phyloP scores from a whole-genome alignment of 768 basidiomycete species.

The Amanita subjunquillea region DNA sequence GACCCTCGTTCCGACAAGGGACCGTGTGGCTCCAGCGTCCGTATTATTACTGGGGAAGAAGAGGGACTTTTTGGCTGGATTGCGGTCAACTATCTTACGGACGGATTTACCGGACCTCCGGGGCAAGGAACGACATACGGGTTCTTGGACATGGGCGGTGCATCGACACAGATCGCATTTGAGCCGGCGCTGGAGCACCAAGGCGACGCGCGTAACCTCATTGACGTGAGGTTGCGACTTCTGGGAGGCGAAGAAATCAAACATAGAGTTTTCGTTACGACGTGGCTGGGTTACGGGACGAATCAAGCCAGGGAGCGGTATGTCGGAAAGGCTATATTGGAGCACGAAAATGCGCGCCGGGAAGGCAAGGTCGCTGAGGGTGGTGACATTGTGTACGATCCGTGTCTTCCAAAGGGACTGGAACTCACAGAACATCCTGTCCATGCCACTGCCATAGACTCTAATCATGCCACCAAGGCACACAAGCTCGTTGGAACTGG shows the following conservation, averaged over 20 bases:
- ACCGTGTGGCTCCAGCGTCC: slow-evolving; percentile 86
- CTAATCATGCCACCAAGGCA: slow-evolving; percentile 33
- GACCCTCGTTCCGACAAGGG: slow-evolving; percentile 55
- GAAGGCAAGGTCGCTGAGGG: slow-evolving; percentile 18
- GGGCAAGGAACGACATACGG: slow-evolving; percentile 80
- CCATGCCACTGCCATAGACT: slow-evolving; percentile 24
- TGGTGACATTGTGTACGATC: slow-evolving; percentile 52
- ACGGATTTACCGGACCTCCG: slow-evolving; percentile 63
- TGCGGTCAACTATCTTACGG: slow-evolving; percentile 97
- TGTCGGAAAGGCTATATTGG: slow-evolving; percentile 53
- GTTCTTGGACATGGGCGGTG: slow-evolving; percentile 98
- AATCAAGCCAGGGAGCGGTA: slow-evolving; percentile 96
- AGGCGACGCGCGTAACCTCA: slow-evolving; percentile 49
- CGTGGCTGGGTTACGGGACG: slow-evolving; percentile 97
- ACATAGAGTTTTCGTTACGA: slow-evolving; percentile 94
- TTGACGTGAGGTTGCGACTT: slow-evolving; percentile 73
- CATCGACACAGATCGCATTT: slow-evolving; percentile 97
- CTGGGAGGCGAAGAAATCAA: slow-evolving; percentile 79
- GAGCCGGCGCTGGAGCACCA: slow-evolving; percentile 64
- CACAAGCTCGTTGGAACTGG: slow-evolving; percentile 79
- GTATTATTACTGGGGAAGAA: slow-evolving; percentile 95
- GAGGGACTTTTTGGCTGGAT: slow-evolving; percentile 99
- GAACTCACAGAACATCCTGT: slow-evolving; percentile 47
- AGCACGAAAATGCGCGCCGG: slow-evolving; percentile 35
- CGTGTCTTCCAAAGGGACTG: slow-evolving; percentile 81